phyloP scores from a whole-genome alignment of 495 filamentous ascomycete genomes.

The Cercophora samala region DNA sequence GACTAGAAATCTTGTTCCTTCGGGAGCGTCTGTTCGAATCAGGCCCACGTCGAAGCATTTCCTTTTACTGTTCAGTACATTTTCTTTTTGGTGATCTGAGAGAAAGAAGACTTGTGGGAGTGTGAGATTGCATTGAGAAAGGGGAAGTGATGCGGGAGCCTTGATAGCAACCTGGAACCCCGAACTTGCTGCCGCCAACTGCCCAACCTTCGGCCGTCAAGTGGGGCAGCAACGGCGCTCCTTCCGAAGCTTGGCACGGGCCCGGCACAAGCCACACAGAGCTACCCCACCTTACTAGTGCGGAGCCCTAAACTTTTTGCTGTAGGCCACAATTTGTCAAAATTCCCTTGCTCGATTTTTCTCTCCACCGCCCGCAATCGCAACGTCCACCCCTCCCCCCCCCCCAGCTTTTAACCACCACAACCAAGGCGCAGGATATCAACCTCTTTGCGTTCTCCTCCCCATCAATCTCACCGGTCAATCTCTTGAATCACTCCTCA shows the following conservation, averaged over 20 bases:
- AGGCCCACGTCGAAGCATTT: constrained; percentile 23
- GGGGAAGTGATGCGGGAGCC: too few relatives aligned
- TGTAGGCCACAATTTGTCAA: constrained; percentile 11
- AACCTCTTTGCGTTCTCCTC: constrained; percentile 63
- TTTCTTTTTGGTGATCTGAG: too few relatives aligned
- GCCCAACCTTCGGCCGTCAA: background rate
- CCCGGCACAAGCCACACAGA: background rate
- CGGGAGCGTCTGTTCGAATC: constrained; percentile 29
- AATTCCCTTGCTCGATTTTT: constrained; percentile 8
- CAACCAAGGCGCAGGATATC: constrained; percentile 49
- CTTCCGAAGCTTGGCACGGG: background rate
- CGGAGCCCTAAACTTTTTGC: constrained; percentile 10
- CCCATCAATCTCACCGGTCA: constrained; percentile 23
- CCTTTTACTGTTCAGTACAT: background rate
- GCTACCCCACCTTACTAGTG: background rate
- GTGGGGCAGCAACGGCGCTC: background rate
- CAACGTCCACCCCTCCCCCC: constrained; percentile 1
- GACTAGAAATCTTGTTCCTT: constrained; percentile 30
- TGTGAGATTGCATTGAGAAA: too few relatives aligned
- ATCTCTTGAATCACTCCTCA: constrained; percentile 16
- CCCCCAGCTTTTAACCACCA: constrained; percentile 17
- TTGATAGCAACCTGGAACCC: background rate
- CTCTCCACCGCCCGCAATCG: constrained; percentile 3
- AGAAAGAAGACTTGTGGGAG: too few relatives aligned
- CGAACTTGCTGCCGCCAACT: background rate